phyloP scores from a whole-genome alignment of 495 filamentous ascomycete species.

The Neurospora intermedia region DNA sequence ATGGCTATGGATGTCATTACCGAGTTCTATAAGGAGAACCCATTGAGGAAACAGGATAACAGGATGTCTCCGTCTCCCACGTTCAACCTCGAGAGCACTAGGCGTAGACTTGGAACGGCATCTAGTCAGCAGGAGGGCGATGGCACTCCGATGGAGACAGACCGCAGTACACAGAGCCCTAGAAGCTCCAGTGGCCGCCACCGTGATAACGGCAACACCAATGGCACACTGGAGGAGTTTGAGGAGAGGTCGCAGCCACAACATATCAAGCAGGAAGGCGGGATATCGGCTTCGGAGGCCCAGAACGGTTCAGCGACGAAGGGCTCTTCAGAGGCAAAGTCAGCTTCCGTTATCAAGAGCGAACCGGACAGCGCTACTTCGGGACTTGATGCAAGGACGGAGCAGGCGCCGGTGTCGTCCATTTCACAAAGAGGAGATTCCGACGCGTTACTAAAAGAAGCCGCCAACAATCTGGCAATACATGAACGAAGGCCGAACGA shows the following conservation, averaged over 20 bases:
- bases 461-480: constrained; percentile 32
- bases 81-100: constrained; percentile 36
- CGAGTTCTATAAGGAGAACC: constrained; percentile 64
- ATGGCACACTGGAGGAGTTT: not conserved
- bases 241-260: not conserved
- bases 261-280: not conserved
- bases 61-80: constrained; percentile 32
- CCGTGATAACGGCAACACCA: not conserved
- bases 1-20: constrained; percentile 59
- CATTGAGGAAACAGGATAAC: constrained; percentile 35
- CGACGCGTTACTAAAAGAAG: constrained; percentile 35
- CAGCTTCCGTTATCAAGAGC: constrained; percentile 7
- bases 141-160: constrained; percentile 11
- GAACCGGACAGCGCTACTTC: not conserved
- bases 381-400: not conserved
- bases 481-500: constrained; percentile 25
- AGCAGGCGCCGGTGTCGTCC: constrained; percentile 2
- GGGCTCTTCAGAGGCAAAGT: not conserved
- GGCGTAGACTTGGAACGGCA: constrained; percentile 25
- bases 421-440: constrained; percentile 29
- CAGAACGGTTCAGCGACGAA: not conserved
- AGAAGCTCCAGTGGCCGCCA: not conserved
- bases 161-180: constrained; percentile 23
- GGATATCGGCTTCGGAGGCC: not conserved
- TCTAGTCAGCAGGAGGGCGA: constrained; percentile 7